These are phyloP conservation scores for Protomyces inundatus DNA, from an alignment of 1,139 yeast genomes.

Conservation along the genomic window DNA sequence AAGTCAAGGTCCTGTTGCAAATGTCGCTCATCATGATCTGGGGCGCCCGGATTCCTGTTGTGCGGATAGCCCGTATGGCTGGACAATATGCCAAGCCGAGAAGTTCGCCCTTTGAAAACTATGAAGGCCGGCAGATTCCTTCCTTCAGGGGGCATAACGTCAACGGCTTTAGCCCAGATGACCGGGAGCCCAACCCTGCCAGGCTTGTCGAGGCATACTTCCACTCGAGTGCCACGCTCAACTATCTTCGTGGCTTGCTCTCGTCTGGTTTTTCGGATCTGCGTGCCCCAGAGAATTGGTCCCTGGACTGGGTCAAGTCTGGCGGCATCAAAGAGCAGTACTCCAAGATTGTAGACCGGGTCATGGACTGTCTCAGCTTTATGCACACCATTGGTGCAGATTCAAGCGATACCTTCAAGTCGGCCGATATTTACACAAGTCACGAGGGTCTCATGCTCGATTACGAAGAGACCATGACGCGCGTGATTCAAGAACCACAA, in stretches of 20 bases:
- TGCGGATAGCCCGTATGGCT: slow-evolving; percentile 45
- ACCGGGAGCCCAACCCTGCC: slow-evolving; percentile 44
- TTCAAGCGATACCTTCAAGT: slow-evolving; percentile 35
- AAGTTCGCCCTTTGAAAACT: slow-evolving; percentile 41
- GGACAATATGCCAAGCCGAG: slow-evolving; percentile 45
- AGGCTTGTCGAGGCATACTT: slow-evolving; percentile 45
- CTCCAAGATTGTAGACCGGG: slow-evolving; percentile 40
- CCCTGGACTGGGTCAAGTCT: slow-evolving; percentile 43
- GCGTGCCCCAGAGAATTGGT: slow-evolving; percentile 44
- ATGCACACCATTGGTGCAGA: slow-evolving; percentile 44
- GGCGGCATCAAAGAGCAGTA: slow-evolving; percentile 41
- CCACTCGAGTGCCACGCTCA: slow-evolving; percentile 46
- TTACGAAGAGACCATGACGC: slow-evolving; percentile 44
- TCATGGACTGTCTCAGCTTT: slow-evolving; percentile 42
- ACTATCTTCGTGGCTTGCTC: slow-evolving; percentile 41
- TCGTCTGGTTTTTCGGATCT: slow-evolving; percentile 44
- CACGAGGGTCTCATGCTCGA: slow-evolving; percentile 46
- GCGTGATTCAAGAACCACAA: slow-evolving; percentile 36
- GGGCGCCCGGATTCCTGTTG: slow-evolving; percentile 35
- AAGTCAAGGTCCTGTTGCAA: slow-evolving; percentile 44
- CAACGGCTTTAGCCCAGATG: slow-evolving; percentile 42
- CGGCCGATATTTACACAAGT: slow-evolving; percentile 43
- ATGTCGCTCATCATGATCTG: slow-evolving; percentile 45
- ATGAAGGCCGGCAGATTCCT: slow-evolving; percentile 43
- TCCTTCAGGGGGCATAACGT: slow-evolving; percentile 45